A percentile compares a stretch with the other conserved stretches of the same genome.
Evolutionary conservation across 345 rosid species (phyloP).

Genomic region (Brassica incana): DNA sequence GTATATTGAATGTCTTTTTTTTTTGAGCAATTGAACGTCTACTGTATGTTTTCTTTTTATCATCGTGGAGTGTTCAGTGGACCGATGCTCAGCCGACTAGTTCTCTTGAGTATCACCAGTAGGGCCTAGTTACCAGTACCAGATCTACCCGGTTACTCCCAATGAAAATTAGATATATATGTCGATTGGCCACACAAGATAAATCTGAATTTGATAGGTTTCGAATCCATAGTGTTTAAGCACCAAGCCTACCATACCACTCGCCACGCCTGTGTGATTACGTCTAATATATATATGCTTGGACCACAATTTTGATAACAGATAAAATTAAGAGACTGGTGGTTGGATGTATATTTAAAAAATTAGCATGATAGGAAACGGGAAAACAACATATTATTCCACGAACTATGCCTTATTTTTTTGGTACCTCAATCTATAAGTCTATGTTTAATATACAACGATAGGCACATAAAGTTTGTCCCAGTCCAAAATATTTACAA

Average conservation of each 20-base stretch:
- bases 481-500: neutral
- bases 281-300: neutral
- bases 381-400: neutral
- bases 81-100: too few relatives aligned
- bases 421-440: neutral
- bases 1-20: neutral
- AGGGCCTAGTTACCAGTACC: too few relatives aligned
- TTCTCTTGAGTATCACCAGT: too few relatives aligned
- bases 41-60: neutral
- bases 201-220: too few relatives aligned
- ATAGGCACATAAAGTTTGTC: neutral
- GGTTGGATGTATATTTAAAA: neutral
- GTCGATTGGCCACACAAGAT: too few relatives aligned
- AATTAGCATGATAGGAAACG: slow-evolving; percentile 2
- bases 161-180: too few relatives aligned
- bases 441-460: neutral
- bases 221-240: too few relatives aligned
- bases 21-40: neutral
- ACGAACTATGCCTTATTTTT: neutral
- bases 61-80: too few relatives aligned
- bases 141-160: too few relatives aligned
- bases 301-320: slow-evolving; percentile 3
- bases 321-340: neutral
- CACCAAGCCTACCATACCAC: too few relatives aligned
- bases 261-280: too few relatives aligned